phyloP scores from a whole-genome alignment of 2,329 filamentous ascomycete species.

The Nothopassalora personata region DNA sequence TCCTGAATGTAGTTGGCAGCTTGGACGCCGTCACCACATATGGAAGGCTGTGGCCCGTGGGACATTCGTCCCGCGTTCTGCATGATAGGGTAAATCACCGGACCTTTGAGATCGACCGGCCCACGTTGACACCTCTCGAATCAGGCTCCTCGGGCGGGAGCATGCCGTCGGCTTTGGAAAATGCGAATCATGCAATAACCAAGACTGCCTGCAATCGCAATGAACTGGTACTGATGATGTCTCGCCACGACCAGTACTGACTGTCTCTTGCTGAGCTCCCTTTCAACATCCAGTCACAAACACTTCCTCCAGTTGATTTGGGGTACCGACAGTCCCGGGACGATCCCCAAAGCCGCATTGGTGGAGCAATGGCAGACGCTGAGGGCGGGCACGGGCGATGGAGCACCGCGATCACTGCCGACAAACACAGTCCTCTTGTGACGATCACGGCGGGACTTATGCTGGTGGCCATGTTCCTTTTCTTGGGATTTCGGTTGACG shows the following conservation, averaged over 20 bases:
- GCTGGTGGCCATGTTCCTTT: conserved; percentile 13
- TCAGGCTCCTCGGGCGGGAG: background rate
- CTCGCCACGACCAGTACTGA: background rate
- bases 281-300: background rate
- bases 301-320: background rate
- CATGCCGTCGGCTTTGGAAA: background rate
- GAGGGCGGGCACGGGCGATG: background rate
- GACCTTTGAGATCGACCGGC: background rate
- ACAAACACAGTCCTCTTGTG: conserved; percentile 10
- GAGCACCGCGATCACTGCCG: conserved; percentile 10
- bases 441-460: conserved; percentile 11
- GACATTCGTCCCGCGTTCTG: background rate
- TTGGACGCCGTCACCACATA: no score
- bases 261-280: background rate
- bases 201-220: background rate
- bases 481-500: conserved; percentile 8
- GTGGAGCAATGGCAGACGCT: conserved; percentile 1
- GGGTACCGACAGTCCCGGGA: background rate
- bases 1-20: background rate
- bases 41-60: no score
- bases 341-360: background rate
- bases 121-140: background rate
- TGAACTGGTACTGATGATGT: background rate
- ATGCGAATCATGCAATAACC: background rate
- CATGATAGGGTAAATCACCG: background rate